These are phyloP conservation scores for Anthracocystis walkeri DNA, from an alignment of 1,284 basidiomycete species.

Conservation along the genomic window DNA sequence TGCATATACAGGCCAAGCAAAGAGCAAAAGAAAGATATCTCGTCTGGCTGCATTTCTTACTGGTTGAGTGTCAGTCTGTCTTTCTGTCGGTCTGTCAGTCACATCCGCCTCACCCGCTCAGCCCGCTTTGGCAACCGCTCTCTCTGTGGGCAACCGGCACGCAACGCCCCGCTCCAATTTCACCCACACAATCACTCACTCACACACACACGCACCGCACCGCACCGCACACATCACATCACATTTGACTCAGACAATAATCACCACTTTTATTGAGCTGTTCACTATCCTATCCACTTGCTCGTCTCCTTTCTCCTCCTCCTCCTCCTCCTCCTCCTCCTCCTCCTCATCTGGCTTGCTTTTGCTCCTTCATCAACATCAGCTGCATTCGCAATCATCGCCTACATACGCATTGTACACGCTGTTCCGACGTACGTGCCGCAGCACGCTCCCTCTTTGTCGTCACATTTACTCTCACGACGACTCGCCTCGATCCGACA, in stretches of 20 bases:
- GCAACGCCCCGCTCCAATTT: not conserved
- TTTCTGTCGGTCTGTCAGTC: too few species aligned
- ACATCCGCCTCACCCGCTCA: not conserved
- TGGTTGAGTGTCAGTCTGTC: not conserved
- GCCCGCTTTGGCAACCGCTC: not conserved
- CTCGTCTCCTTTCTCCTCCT: too few species aligned
- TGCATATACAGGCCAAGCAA: too few species aligned
- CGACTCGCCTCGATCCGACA: too few species aligned
- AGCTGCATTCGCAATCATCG: not conserved
- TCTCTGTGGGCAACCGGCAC: not conserved
- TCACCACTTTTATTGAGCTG: constrained; percentile 3
- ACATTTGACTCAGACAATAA: not conserved
- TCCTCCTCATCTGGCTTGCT: too few species aligned
- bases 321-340: too few species aligned
- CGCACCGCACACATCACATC: constrained; percentile 3
- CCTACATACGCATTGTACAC: not conserved
- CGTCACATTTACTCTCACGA: not conserved
- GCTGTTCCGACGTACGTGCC: not conserved
- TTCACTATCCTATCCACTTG: too few species aligned
- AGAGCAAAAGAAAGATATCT: too few species aligned
- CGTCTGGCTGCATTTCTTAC: not conserved
- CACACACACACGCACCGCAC: not conserved
- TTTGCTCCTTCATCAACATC: too few species aligned
- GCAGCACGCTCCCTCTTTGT: not conserved
- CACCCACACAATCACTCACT: constrained; percentile 7